Evolutionary conservation across 495 filamentous ascomycete genomes (phyloP).

Genomic region (Daldinia concentrica): DNA sequence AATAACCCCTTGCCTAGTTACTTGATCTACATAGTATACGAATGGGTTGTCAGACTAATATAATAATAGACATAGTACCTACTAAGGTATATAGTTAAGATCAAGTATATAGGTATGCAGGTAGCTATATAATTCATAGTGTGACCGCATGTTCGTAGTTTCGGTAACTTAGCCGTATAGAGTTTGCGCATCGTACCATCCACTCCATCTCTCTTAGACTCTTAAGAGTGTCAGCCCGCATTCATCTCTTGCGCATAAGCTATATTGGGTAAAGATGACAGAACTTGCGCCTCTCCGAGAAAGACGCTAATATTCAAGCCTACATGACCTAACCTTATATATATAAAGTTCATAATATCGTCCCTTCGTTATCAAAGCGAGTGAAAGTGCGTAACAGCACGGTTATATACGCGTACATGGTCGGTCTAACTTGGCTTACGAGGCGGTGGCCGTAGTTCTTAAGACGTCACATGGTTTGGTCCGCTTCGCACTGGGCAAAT

Average conservation of each 20-base stretch:
- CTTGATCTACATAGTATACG: background rate
- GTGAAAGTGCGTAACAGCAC: background rate
- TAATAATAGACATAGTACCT: background rate
- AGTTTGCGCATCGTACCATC: slow-evolving; percentile 34
- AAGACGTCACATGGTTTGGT: slow-evolving; percentile 27
- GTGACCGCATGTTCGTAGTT: slow-evolving; percentile 22
- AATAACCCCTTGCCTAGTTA: background rate
- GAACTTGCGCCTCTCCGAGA: background rate
- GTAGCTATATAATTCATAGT: slow-evolving; percentile 21
- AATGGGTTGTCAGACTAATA: background rate
- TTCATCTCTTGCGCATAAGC: slow-evolving; percentile 23
- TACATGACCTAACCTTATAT: background rate
- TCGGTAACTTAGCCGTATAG: slow-evolving; percentile 6
- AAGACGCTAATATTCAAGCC: slow-evolving; percentile 4
- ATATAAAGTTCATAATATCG: background rate
- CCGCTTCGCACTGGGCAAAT: slow-evolving; percentile 1
- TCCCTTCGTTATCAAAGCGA: background rate
- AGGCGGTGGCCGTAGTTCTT: background rate
- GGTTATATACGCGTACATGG: background rate
- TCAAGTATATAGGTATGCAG: background rate
- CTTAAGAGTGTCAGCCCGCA: slow-evolving; percentile 29
- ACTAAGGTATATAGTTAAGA: too few relatives aligned
- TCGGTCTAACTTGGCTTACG: slow-evolving; percentile 1
- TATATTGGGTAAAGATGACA: slow-evolving; percentile 12
- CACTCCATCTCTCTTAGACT: slow-evolving; percentile 5